Base-by-base conservation (phyloP, 1,139 yeast species). In the Candida sanyaensis region DNA sequence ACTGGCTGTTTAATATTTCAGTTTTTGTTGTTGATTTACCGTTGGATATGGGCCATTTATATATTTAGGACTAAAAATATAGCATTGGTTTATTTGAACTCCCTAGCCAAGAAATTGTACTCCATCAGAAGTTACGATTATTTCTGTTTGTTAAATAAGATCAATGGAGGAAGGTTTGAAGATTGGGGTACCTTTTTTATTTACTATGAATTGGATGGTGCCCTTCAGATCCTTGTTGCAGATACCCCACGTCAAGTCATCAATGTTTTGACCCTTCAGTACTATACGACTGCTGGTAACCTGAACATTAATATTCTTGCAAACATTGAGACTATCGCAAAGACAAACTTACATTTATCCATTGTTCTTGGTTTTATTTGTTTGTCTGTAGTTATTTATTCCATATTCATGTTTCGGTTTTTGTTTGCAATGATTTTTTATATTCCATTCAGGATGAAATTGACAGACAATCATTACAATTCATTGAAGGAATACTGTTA, bases 241-340 rank as follows among this genome's bases (percentile, higher is more conserved):
- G 96, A 90, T 57, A 78, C 92, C 5, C 97, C 97, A n/a, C 79
- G 97, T 64, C 97, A 90, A 66, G 86, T 86, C 2, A 80, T 90
- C 56, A 90, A 90, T 62, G 87, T 91, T 27, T 69, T 88, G 55
- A 88, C 97, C 0, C 66, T 87, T 33, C 75, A 85, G 60, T 72
- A 68, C 50, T 76, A 78, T 49, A 83, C 83, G 8, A 76, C 87
- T 5, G 71, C 66, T 42, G 74, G 71, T 8, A 77, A 75, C 38
- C 52, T 66, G 7, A 67, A 75, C 42, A 69, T 69, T 51, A 74
- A 69, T 50, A 78, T 87, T 47, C 66, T 78, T 48, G 63, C 64
- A 6, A 83, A 88, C 37, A 79, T 90, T 40, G 69, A 73, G 52
- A 55, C 65, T 2, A 81, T 89, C 33, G 93, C 95, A 13, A 64